phyloP scores from a whole-genome alignment of 441 rosid species.

The Syzygium malaccense region DNA sequence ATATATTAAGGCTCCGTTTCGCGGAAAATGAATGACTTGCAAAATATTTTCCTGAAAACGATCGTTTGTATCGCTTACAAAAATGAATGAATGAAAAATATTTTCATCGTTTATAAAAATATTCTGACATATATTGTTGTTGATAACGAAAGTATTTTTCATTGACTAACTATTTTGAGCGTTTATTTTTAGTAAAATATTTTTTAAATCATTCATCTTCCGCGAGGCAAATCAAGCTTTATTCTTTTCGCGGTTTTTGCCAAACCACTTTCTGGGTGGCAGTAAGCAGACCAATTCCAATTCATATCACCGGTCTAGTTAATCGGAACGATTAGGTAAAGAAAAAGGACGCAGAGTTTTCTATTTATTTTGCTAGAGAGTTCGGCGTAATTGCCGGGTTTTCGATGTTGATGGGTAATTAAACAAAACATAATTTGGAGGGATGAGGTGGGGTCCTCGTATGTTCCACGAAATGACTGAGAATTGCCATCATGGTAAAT shows the following conservation, averaged over 20 bases:
- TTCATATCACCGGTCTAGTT: not conserved
- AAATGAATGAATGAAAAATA: too few relatives aligned
- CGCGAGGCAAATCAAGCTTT: too few relatives aligned
- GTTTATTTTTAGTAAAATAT: too few relatives aligned
- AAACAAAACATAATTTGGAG: not conserved
- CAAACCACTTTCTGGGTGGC: not conserved
- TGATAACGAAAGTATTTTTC: too few relatives aligned
- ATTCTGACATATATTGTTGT: too few relatives aligned
- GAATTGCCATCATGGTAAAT: not conserved
- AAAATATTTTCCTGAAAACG: too few relatives aligned
- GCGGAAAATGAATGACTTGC: too few relatives aligned
- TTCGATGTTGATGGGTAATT: not conserved
- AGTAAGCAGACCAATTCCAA: not conserved
- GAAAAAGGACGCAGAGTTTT: not conserved
- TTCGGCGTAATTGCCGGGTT: not conserved
- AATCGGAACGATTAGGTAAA: not conserved
- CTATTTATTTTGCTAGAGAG: not conserved
- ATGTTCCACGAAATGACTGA: not conserved
- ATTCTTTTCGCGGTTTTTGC: not conserved
- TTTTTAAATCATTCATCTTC: too few relatives aligned
- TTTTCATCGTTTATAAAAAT: too few relatives aligned
- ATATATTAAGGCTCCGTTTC: not conserved
- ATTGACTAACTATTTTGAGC: too few relatives aligned
- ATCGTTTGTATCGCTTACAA: too few relatives aligned
- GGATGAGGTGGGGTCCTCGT: not conserved